Conservation (phyloP, 2,329 filamentous ascomycete genomes). For the Rhynchosporium agropyri region DNA sequence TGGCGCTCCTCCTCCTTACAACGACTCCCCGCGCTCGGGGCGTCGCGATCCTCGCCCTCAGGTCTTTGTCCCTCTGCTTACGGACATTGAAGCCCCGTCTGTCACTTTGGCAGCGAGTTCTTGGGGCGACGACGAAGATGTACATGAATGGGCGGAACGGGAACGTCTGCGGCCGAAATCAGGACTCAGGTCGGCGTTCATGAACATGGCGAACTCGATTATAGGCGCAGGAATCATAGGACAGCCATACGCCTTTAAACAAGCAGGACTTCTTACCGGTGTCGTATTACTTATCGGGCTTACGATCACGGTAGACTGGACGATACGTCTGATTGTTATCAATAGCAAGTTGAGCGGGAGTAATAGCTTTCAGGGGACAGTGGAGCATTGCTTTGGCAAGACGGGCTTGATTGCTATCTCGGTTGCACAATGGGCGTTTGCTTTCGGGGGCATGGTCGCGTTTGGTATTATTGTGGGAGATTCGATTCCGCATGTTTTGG, state of each 20-base stretch:
- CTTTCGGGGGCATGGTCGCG: conserved; percentile 97
- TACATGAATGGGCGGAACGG: conserved; percentile 53
- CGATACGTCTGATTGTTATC: conserved; percentile 92
- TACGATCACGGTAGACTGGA: conserved; percentile 93
- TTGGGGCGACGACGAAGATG: conserved; percentile 46
- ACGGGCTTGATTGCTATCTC: conserved; percentile 85
- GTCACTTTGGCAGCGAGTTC: conserved; percentile 60
- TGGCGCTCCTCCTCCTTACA: conserved; percentile 49
- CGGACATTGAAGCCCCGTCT: conserved; percentile 80
- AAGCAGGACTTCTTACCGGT: conserved; percentile 84
- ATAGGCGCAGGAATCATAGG: conserved; percentile 78
- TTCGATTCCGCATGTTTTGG: conserved; percentile 87
- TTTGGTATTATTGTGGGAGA: conserved; percentile 98
- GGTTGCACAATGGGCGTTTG: conserved; percentile 95
- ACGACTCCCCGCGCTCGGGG: conserved; percentile 36
- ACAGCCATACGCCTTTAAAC: conserved; percentile 93
- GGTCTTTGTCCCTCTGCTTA: conserved; percentile 66
- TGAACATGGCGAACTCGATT: conserved; percentile 99
- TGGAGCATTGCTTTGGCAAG: conserved; percentile 92
- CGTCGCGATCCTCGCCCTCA: conserved; percentile 38
- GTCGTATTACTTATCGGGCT: conserved; percentile 75
- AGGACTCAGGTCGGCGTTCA: conserved; percentile 84
- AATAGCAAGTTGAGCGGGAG: conserved; percentile 96
- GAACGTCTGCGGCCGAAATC: conserved; percentile 75
- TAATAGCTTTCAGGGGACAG: conserved; percentile 92